phyloP scores from a whole-genome alignment of 441 rosid genomes.

The Arabidopsis hybrid region DNA sequence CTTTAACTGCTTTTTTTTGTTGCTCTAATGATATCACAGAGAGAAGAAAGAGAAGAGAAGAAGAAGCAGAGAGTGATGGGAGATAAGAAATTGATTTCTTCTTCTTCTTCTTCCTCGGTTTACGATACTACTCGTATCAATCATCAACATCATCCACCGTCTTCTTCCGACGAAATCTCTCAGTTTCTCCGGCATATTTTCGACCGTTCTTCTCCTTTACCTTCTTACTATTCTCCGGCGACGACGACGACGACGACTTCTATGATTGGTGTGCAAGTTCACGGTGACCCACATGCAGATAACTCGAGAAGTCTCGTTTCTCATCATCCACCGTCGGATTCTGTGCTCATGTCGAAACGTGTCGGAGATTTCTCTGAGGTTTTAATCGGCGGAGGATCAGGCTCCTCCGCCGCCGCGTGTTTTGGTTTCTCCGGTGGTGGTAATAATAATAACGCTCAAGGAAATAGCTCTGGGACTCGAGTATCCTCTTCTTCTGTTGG shows the following conservation, averaged over 20 bases:
- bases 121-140: constrained; percentile 38
- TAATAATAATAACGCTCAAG: constrained; percentile 35
- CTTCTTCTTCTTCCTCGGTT: constrained; percentile 41
- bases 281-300: constrained; percentile 33
- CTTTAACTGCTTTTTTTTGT: constrained; percentile 27
- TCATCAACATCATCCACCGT: constrained; percentile 34
- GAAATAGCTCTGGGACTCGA: constrained; percentile 37
- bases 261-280: constrained; percentile 9
- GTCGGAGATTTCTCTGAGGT: constrained; percentile 39
- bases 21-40: constrained; percentile 18
- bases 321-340: constrained; percentile 28
- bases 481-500: constrained; percentile 60
- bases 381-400: constrained; percentile 37
- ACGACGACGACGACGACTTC: neutral
- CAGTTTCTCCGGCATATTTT: constrained; percentile 64
- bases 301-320: constrained; percentile 35
- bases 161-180: constrained; percentile 66
- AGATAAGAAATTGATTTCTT: constrained; percentile 38
- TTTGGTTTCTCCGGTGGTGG: constrained; percentile 38
- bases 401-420: constrained; percentile 36
- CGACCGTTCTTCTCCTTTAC: constrained; percentile 55
- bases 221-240: constrained; percentile 44
- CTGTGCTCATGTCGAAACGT: constrained; percentile 10
- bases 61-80: constrained; percentile 48
- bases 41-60: constrained; percentile 26